Evolutionary conservation across 192 early-diverging fungal genomes (phyloP), one percentile per base, ranked within the genome.

Genomic region (Linnemannia hyalina): DNA sequence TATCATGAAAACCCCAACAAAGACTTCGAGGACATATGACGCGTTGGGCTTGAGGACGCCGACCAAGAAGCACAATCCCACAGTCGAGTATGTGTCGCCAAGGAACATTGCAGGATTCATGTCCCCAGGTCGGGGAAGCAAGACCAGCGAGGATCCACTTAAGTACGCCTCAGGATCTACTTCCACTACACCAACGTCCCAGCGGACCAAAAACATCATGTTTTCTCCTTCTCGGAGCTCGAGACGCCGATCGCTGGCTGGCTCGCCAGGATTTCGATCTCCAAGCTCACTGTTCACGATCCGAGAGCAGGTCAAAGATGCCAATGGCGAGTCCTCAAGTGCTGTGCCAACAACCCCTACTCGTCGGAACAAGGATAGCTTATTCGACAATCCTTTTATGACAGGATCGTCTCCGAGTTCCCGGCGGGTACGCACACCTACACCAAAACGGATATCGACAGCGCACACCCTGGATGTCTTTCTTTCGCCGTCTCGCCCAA

Each of bases 71-170:
- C 74, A 86, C 8, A 76, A 80, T 8, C 60, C 29, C 26, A 32
- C 29, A 40, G 70, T 85, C 55, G 83, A 86, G 65, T 86, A 69
- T 81, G 79, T 86, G 0, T 86, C 84, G 0, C 84, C 84, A 29
- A 75, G 72, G 23, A 78, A 76, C 22, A 68, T 46, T 40, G 46
- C 80, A 40, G 84, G 84, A 5, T 40, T 86, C 54, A 86, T 86
- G 79, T 86, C 84, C 3, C 84, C 84, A 2, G 76, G 79, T 23
- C 40, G 75, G 44, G 35, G 32, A 0, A 77, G 20, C 29, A 79
- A 68, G 54, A 20, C 6, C n/a, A 55, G 40, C 7, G 70, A 74
- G 2, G 83, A 77, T 22, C 69, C 57, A 40, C 35, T 49, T 35
- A 74, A 77, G 23, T 77, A 73, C 71, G 26, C 68, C 1, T 40